Evolutionary conservation across 176 grass and related monocot species (phyloP).

Genomic region (Phoenix roebelenii): DNA sequence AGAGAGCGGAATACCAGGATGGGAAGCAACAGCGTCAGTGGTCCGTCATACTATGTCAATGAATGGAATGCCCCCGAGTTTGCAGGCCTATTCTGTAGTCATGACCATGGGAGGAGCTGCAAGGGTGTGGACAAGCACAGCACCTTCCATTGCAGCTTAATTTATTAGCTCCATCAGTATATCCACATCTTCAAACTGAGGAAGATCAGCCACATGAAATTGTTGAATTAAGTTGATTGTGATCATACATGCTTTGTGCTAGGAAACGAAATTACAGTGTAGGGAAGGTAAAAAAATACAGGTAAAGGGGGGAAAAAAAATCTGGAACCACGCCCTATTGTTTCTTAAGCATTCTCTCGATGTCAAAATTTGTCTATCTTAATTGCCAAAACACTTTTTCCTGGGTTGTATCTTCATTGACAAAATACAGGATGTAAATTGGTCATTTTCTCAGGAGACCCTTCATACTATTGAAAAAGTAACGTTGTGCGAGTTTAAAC

Average conservation of each 20-base stretch:
- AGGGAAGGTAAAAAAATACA: too few relatives aligned
- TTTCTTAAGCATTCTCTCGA: too few relatives aligned
- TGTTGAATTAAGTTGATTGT: constrained; percentile 3
- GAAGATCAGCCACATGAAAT: constrained; percentile 13
- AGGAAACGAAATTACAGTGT: too few relatives aligned
- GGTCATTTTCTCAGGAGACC: too few relatives aligned
- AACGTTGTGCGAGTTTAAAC: too few relatives aligned
- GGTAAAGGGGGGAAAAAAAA: too few relatives aligned
- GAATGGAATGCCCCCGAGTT: constrained; percentile 52
- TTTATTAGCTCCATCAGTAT: constrained; percentile 69
- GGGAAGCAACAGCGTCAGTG: constrained; percentile 70
- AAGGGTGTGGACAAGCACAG: constrained; percentile 69
- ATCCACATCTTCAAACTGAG: constrained; percentile 55
- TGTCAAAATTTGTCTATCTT: too few relatives aligned
- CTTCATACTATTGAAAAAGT: too few relatives aligned
- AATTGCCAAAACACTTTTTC: too few relatives aligned
- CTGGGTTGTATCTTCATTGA: too few relatives aligned
- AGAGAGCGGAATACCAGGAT: constrained; percentile 78
- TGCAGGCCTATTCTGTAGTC: constrained; percentile 57
- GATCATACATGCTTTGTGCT: not conserved
- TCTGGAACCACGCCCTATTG: too few relatives aligned
- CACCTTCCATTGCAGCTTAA: constrained; percentile 87
- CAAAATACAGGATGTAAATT: too few relatives aligned
- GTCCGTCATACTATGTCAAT: constrained; percentile 68
- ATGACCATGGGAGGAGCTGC: constrained; percentile 74